Percentiles rank a stretch among this genome's conserved stretches.
phyloP scores from a whole-genome alignment of 139 green algal species.

The Limnomonas spitsbergensis region DNA sequence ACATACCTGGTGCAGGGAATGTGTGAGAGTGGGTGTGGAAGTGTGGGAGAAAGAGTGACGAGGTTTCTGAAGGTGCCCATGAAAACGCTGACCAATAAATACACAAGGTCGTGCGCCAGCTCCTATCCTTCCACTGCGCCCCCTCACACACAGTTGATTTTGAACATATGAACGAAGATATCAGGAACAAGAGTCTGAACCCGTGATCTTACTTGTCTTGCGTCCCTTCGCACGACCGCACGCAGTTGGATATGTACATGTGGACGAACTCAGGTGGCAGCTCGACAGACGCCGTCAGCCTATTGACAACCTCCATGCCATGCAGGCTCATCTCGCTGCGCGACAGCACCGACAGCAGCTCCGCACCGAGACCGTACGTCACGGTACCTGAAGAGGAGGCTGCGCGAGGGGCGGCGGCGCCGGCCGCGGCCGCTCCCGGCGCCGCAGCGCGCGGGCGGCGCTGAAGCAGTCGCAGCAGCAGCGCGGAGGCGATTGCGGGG shows the following conservation, averaged over 20 bases:
- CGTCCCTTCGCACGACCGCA: slow-evolving; percentile 68
- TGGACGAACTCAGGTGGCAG: slow-evolving; percentile 79
- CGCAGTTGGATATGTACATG: slow-evolving; percentile 87
- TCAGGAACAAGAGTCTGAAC: too few species aligned
- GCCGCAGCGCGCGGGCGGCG: neutral
- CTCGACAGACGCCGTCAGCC: slow-evolving; percentile 60
- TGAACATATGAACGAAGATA: too few species aligned
- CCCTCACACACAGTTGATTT: too few species aligned
- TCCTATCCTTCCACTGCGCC: too few species aligned
- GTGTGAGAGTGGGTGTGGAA: neutral
- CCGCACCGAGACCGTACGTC: neutral
- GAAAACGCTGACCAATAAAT: too few species aligned
- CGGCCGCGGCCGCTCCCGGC: too few species aligned
- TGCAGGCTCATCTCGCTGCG: slow-evolving; percentile 70
- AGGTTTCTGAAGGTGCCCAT: too few species aligned
- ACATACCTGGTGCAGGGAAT: slow-evolving; percentile 66
- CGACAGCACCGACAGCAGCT: slow-evolving; percentile 35
- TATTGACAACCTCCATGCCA: slow-evolving; percentile 88
- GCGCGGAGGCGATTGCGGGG: slow-evolving; percentile 61
- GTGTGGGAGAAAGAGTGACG: neutral
- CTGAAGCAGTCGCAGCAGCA: slow-evolving; percentile 20
- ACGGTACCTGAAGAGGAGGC: too few species aligned
- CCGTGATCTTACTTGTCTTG: too few species aligned
- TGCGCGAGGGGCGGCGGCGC: neutral
- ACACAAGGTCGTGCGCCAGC: too few species aligned